Evolutionary conservation across 2,329 filamentous ascomycete species (phyloP).

Genomic region (Paecilomyces variotii): DNA sequence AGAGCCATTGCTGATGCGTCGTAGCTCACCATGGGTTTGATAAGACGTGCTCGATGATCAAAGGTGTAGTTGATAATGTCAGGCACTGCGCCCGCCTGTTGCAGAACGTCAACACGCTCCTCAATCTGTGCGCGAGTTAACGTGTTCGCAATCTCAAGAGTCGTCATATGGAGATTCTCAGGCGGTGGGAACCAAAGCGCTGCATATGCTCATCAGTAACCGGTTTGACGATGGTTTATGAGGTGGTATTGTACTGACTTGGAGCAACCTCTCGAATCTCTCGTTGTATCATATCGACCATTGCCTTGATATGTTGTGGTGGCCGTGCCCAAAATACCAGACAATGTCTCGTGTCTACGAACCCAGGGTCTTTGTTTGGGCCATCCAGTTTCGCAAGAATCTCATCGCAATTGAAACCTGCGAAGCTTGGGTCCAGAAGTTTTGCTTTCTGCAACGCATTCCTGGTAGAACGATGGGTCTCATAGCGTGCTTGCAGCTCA

Average conservation of each 20-base stretch:
- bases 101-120: conserved; percentile 50
- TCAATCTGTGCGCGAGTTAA: conserved; percentile 62
- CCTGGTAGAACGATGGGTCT: conserved; percentile 63
- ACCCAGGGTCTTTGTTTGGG: conserved; percentile 57
- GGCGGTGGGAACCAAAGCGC: conserved; percentile 81
- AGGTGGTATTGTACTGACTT: conserved; percentile 46
- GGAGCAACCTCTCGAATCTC: conserved; percentile 58
- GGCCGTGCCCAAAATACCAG: conserved; percentile 85
- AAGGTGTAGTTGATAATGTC: conserved; percentile 59
- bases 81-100: conserved; percentile 42
- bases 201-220: conserved; percentile 25
- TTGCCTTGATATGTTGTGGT: conserved; percentile 58
- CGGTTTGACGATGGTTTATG: neutral
- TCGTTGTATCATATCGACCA: conserved; percentile 63
- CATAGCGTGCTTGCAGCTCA: conserved; percentile 65
- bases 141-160: conserved; percentile 76
- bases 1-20: conserved; percentile 80
- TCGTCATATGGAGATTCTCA: conserved; percentile 73
- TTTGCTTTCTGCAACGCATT: conserved; percentile 69
- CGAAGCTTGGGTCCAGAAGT: conserved; percentile 61
- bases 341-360: conserved; percentile 69
- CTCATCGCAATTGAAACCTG: conserved; percentile 66
- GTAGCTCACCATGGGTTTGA: conserved; percentile 76
- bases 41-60: conserved; percentile 61
- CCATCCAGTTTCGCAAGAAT: conserved; percentile 64